These are phyloP conservation scores for Xerocomus nothofagi DNA, from an alignment of 1,284 basidiomycete genomes.

Conservation along the genomic window DNA sequence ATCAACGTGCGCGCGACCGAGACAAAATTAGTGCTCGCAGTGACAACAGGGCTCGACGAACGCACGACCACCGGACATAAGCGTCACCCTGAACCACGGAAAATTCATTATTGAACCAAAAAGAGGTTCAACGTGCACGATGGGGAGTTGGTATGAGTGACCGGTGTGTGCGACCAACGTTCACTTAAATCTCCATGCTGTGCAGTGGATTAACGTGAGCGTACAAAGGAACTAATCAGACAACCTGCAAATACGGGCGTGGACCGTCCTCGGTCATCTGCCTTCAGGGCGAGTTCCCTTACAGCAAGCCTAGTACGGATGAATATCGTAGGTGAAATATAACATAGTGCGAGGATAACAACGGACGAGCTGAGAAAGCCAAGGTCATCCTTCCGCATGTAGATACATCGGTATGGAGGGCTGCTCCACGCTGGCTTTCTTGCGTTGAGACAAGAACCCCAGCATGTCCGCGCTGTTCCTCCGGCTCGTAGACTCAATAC, in stretches of 20 bases:
- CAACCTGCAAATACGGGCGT: slow-evolving; percentile 13
- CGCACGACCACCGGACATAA: slow-evolving; percentile 49
- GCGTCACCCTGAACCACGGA: slow-evolving; percentile 54
- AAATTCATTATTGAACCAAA: slow-evolving; percentile 36
- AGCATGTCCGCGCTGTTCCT: slow-evolving; percentile 59
- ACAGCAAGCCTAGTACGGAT: slow-evolving; percentile 11
- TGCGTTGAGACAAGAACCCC: slow-evolving; percentile 53
- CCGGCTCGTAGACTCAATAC: slow-evolving; percentile 65
- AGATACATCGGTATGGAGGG: slow-evolving; percentile 25
- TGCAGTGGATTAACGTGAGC: slow-evolving; percentile 19
- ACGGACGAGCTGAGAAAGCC: neutral
- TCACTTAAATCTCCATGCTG: slow-evolving; percentile 7
- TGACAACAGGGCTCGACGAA: slow-evolving; percentile 17
- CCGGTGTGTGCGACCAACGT: neutral
- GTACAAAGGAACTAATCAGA: slow-evolving; percentile 4
- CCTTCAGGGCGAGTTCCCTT: neutral
- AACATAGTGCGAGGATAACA: slow-evolving; percentile 11
- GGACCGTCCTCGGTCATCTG: slow-evolving; percentile 8
- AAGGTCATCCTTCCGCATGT: slow-evolving; percentile 33
- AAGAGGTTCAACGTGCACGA: neutral
- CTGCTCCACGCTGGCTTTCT: slow-evolving; percentile 33
- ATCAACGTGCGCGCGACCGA: neutral
- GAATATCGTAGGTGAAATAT: slow-evolving; percentile 3
- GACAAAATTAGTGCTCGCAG: slow-evolving; percentile 10
- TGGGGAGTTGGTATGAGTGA: neutral